Percentiles rank a stretch among this genome's conserved stretches.
These are phyloP conservation scores for Aspergillus eucalypticola DNA, from an alignment of 2,329 filamentous ascomycete species.

Conservation along the genomic window DNA sequence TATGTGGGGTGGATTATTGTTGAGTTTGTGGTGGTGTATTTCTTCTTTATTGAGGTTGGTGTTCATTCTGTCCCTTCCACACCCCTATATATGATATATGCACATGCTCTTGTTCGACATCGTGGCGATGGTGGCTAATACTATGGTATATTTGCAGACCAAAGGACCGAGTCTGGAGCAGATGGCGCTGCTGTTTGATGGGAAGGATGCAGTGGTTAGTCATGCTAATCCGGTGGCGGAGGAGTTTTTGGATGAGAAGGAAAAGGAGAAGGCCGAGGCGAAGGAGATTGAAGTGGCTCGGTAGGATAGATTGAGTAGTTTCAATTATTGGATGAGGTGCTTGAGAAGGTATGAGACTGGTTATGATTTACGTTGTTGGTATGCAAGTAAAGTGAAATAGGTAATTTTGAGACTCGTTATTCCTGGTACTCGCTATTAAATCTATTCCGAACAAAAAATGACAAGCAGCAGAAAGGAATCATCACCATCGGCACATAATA, in stretches of 20 bases:
- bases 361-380: neutral
- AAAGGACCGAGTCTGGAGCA: conserved; percentile 20
- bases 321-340: too few species aligned
- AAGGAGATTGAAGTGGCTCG: neutral
- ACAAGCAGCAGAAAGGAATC: conserved; percentile 11
- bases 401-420: conserved; percentile 1
- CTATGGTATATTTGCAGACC: neutral
- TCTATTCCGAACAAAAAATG: neutral
- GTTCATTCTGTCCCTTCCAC: neutral
- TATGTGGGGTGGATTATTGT: conserved; percentile 32
- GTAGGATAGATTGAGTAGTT: neutral
- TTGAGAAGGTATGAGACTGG: neutral
- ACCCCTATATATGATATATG: too few species aligned
- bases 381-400: neutral
- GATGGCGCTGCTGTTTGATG: conserved; percentile 33
- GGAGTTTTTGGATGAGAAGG: conserved; percentile 1
- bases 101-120: too few species aligned
- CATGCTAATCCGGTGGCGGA: conserved; percentile 1
- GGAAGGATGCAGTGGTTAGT: conserved; percentile 18
- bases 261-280: neutral
- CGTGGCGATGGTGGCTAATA: neutral
- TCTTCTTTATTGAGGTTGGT: conserved; percentile 36
- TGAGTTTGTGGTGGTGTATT: conserved; percentile 32
- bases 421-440: conserved; percentile 5
- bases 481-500: conserved; percentile 21